Conservation (phyloP, 2,329 filamentous ascomycete genomes). For the Claviceps spartinae region DNA sequence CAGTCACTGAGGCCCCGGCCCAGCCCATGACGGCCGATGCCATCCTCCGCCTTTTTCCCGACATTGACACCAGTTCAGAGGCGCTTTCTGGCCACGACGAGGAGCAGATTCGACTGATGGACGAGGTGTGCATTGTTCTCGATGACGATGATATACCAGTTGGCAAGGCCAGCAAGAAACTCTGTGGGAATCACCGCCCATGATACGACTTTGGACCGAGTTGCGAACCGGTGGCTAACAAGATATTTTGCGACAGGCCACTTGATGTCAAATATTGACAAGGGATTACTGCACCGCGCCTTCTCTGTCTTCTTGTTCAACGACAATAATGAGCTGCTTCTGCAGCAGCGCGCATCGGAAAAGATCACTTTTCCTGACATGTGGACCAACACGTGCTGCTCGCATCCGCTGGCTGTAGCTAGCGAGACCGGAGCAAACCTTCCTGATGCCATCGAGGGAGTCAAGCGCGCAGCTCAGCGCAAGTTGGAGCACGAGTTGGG, state of each 20-base stretch:
- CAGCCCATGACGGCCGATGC: constrained; percentile 70
- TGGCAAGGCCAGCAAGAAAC: constrained; percentile 94
- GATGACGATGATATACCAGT: constrained; percentile 88
- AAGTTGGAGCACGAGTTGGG: constrained; percentile 93
- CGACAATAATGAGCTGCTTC: constrained; percentile 76
- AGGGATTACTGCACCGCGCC: constrained; percentile 87
- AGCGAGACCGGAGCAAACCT: constrained; percentile 80
- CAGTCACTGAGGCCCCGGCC: constrained; percentile 29
- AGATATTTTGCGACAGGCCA: constrained; percentile 49
- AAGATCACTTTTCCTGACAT: constrained; percentile 99
- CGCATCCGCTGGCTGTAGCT: constrained; percentile 83
- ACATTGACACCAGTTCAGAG: constrained; percentile 56
- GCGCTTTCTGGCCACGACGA: constrained; percentile 87
- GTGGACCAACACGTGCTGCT: constrained; percentile 99
- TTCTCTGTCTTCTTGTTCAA: constrained; percentile 99
- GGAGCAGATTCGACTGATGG: constrained; percentile 96
- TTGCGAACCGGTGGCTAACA: background rate
- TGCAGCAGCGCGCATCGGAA: constrained; percentile 88
- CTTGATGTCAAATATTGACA: constrained; percentile 96
- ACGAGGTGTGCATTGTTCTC: constrained; percentile 94
- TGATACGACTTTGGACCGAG: background rate
- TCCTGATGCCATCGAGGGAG: constrained; percentile 66
- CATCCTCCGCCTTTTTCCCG: constrained; percentile 78
- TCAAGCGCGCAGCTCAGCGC: constrained; percentile 81
- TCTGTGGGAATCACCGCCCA: constrained; percentile 49